Evolutionary conservation across 1,284 basidiomycete genomes (phyloP), one percentile per base, ranked within the genome.

Genomic region (Amylostereum areolatum): DNA sequence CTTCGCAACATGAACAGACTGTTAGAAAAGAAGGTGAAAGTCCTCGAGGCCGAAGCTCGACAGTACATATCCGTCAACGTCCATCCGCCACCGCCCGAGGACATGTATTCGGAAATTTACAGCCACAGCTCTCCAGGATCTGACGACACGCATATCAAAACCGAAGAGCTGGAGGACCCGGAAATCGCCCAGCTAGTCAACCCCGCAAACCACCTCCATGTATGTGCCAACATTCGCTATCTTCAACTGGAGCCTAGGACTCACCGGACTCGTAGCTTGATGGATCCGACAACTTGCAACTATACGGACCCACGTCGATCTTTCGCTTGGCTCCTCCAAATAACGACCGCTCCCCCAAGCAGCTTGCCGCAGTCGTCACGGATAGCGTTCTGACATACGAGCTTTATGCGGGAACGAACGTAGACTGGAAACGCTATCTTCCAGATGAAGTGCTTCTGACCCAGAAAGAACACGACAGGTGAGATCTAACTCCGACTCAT

Each of bases 351-450:
- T 36, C 1, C n/a, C 53, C 46, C 50, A 55, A 49, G 41, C 53
- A 45, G 11, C 27, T 41, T 1, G 50, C 51, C 25, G 35, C 46
- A 41, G 44, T 53, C 27, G 44, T 45, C 36, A 18, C 30, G 18
- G 18, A 18, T 18, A 18, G 18, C 18, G 18, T 18, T 18, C 18
- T 18, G 18, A 18, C 18, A 18, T 18, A 18, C 18, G 18, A 18
- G 18, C 18, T 18, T 18, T 18, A 18, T 18, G 18, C 18, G 18
- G 18, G 18, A 18, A 42, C 43, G 4, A 25, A 42, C 6, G 44
- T 55, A 5, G 78, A 81, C 46, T 82, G 79, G 80, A 68, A 72
- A 11, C 73, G 80, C 11, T 66, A 80, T 57, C 65, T 83, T 5
- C 80, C 80, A 10, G 55, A 65, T 3, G 70, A 69, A 25, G 62